Base-by-base conservation (phyloP, 768 basidiomycete species). In the Tulasnella sp. region DNA sequence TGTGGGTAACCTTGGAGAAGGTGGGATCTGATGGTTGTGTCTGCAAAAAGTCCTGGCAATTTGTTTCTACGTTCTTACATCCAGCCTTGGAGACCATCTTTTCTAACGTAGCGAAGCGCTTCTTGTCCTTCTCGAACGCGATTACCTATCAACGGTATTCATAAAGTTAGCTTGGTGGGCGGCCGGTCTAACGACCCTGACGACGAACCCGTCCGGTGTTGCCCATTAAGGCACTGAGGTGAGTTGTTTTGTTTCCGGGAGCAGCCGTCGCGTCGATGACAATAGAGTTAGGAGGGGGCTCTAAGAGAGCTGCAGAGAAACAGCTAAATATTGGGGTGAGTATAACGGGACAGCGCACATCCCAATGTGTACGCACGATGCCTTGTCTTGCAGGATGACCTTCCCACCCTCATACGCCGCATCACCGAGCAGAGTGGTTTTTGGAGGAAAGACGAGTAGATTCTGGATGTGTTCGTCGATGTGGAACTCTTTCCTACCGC, bases 201-300 rank as follows among this genome's bases (percentile, higher is more conserved):
- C 16, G 37, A 83, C 88, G 81, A 77, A 96, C 97, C 86, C 92
- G 94, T 83, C 96, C 95, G 85, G 90, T 89, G 82, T 93, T 93
- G 24, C 88, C 85, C 94, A 98, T 95, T 69, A 98, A 87, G 34
- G 96, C 95, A 83, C 94, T 94, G 34, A 99, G 86, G 86, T 97
- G 96, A 11, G 96, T 94, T 1, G 98, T 99, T 87, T 99, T 99
- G 87, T 99, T 99, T 0, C 98, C 98, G 0, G 98, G 98, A 0
- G 98, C 98, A 58, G 96, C 94, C 16, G 96, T 99, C 18, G 96
- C 96, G 85, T 99, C 97, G 58, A 98, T 93, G 42, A 96, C 94
- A 73, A 89, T 88, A 78, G 87, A 86, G 28, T 84, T 85, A 1
- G 88, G 86, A 16, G 92, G 93, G 64, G 95, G 94, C 31, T 91